Conservation (phyloP, 306 rosid genomes). For the Gleditsia sinensis region DNA sequence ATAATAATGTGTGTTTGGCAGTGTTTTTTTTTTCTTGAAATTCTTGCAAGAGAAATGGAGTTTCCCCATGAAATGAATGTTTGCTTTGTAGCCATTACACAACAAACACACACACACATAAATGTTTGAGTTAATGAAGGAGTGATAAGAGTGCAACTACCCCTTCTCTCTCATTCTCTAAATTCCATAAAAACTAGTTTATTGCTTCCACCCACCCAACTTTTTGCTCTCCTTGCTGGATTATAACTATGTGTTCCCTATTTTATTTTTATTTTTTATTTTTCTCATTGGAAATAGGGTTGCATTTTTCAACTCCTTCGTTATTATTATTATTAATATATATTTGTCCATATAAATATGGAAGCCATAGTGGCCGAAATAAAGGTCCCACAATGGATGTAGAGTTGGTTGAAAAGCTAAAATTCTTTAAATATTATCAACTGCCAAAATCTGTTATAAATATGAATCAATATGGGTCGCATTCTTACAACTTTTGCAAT, state of each 20-base stretch:
- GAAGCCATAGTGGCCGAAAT: slow-evolving; percentile 32
- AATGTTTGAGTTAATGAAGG: slow-evolving; percentile 60
- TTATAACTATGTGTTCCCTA: slow-evolving; percentile 2
- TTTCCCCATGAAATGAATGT: slow-evolving; percentile 79
- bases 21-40: no score
- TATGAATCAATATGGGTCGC: slow-evolving; percentile 46
- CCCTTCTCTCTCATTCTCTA: slow-evolving; percentile 48
- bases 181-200: slow-evolving; percentile 45
- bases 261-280: neutral
- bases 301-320: neutral
- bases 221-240: slow-evolving; percentile 25
- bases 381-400: slow-evolving; percentile 43
- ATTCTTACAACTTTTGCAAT: slow-evolving; percentile 51
- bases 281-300: neutral
- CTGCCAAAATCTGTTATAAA: slow-evolving; percentile 45
- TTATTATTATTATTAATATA: no score
- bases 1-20: no score
- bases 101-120: slow-evolving; percentile 45
- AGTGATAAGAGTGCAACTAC: slow-evolving; percentile 66
- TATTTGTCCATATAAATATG: no score
- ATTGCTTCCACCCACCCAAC: slow-evolving; percentile 67
- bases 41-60: slow-evolving; percentile 42
- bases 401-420: slow-evolving; percentile 40
- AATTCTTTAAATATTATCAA: slow-evolving; percentile 43
- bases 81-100: slow-evolving; percentile 55